Conservation (phyloP, 1,284 basidiomycete species). For the Afroboletus lepidellus region DNA sequence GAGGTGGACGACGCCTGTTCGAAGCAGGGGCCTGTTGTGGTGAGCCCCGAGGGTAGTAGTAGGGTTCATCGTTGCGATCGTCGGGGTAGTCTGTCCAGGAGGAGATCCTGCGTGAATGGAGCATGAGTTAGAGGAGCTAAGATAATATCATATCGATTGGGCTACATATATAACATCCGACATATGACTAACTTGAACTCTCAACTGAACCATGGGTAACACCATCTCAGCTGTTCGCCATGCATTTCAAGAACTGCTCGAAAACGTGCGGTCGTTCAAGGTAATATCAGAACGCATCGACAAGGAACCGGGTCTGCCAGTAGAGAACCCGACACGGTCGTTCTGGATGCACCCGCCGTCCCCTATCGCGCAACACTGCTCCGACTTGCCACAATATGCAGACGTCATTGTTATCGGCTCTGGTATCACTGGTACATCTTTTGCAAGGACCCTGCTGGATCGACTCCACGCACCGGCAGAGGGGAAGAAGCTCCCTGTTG, state of each 20-base stretch:
- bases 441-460: constrained; percentile 54
- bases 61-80: constrained; percentile 15
- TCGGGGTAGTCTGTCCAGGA: constrained; percentile 14
- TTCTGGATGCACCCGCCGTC: constrained; percentile 63
- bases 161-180: too few relatives aligned
- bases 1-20: constrained; percentile 20
- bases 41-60: constrained; percentile 14
- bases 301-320: constrained; percentile 57
- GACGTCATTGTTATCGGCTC: constrained; percentile 71
- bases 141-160: not conserved
- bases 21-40: constrained; percentile 7
- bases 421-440: constrained; percentile 64
- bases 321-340: constrained; percentile 48
- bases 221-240: constrained; percentile 30
- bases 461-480: constrained; percentile 26
- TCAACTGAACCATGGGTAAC: constrained; percentile 19
- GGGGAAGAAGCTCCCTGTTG: constrained; percentile 29
- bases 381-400: constrained; percentile 47
- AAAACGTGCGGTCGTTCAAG: constrained; percentile 27
- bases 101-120: not conserved
- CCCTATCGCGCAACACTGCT: constrained; percentile 44
- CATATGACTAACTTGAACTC: too few relatives aligned
- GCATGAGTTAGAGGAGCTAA: not conserved
- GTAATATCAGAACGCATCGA: constrained; percentile 39
- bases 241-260: constrained; percentile 29